Base-by-base conservation (phyloP, 2,329 filamentous ascomycete genomes). In the Aspergillus tamarii region DNA sequence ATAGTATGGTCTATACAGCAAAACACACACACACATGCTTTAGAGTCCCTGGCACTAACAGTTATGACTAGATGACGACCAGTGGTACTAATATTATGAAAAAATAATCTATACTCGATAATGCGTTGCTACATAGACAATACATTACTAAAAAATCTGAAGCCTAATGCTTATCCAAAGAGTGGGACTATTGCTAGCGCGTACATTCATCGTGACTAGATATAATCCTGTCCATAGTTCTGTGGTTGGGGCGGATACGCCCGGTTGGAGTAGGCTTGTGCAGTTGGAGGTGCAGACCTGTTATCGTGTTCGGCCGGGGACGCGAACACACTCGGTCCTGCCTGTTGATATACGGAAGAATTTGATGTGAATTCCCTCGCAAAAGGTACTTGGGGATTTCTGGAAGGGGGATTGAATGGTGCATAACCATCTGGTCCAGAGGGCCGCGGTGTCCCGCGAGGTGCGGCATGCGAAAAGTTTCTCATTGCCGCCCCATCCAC, bases 251-350 rank as follows among this genome's bases (percentile, higher is more conserved):
- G 59, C 34, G 57, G 50, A 57, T 67, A 66, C 39, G 59, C 19
- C 32, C 32, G 61, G n/a, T 70, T 65, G 26, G 71, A 66, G 62
- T 75, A 73, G 9, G 64, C 62, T 46, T 69, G 67, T 14, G 66
- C 64, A 1, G 26, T 3, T 26, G 26, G 26, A 26, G 69, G 60
- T 9, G 72, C 68, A 14, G 69, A 60, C 19, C 61, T 62, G 39
- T 68, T 62, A 36, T 67, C 64, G 43, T 71, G 67, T 66, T 72
- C 72, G 14, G 60, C 66, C 1, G 70, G 69, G 10, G 72, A 62
- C 14, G 72, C 70, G 1, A 60, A 64, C 9, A 69, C 67, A 30
- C 70, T 64, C 3, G 71, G 66, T 8, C 71, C 65, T 7, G 46
- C 41, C 59, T 68, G 71, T 9, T 66, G 67, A 28, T 70, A 69